Conservation (phyloP, 805 yeast species). For the Maudiozyma barnettii region DNA sequence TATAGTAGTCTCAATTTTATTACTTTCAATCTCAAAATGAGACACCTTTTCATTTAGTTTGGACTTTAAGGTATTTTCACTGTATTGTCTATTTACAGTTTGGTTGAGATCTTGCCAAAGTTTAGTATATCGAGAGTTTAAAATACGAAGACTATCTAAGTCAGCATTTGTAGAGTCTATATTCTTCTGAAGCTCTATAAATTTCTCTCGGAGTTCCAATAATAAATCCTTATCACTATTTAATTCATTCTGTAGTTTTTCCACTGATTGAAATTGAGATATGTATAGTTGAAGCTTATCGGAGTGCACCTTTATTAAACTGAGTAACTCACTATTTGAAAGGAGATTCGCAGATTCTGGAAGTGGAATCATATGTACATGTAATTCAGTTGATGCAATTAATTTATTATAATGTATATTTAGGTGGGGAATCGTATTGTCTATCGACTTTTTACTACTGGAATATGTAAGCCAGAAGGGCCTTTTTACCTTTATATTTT, state of each 20-base stretch:
- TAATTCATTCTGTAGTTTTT: slow-evolving; percentile 6
- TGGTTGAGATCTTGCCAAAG: slow-evolving; percentile 31
- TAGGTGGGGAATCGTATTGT: too few species aligned
- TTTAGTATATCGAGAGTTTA: slow-evolving; percentile 25
- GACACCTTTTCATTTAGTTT: slow-evolving; percentile 24
- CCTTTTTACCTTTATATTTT: too few species aligned
- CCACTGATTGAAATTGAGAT: slow-evolving; percentile 16
- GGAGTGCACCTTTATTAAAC: slow-evolving; percentile 11
- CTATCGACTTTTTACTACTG: too few species aligned
- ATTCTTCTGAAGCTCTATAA: slow-evolving; percentile 18
- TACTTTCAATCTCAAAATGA: slow-evolving; percentile 25
- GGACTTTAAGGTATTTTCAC: slow-evolving; percentile 28
- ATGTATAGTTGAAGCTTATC: slow-evolving; percentile 16
- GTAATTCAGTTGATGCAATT: too few species aligned
- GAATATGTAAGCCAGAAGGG: too few species aligned
- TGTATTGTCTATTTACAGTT: slow-evolving; percentile 33
- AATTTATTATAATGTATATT: too few species aligned
- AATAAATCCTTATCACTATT: slow-evolving; percentile 8
- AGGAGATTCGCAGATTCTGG: slow-evolving; percentile 20
- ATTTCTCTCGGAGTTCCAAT: slow-evolving; percentile 16
- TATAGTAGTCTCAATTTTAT: slow-evolving; percentile 8
- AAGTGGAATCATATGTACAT: slow-evolving; percentile 1
- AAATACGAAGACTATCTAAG: slow-evolving; percentile 17
- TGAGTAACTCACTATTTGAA: slow-evolving; percentile 17
- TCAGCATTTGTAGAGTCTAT: slow-evolving; percentile 21